These are phyloP conservation scores for Solanum hybrid DNA, from an alignment of 305 asterid genomes.

Conservation along the genomic window DNA sequence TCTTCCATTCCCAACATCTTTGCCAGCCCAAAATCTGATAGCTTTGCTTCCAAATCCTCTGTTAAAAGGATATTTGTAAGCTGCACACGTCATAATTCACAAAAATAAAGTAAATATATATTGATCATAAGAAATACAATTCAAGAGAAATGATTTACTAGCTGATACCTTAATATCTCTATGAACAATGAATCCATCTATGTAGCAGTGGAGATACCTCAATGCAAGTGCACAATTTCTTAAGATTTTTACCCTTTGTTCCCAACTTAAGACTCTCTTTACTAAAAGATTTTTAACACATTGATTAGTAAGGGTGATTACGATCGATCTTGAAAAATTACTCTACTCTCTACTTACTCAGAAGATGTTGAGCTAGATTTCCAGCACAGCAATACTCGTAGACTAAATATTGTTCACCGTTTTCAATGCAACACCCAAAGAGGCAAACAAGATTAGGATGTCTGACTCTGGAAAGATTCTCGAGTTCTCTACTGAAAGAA, in stretches of 20 bases:
- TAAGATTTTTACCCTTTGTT: slow-evolving; percentile 45
- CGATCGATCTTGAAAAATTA: neutral
- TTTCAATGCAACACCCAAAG: slow-evolving; percentile 63
- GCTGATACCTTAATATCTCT: slow-evolving; percentile 72
- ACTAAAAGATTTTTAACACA: slow-evolving; percentile 22
- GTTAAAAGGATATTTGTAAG: slow-evolving; percentile 76
- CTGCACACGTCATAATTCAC: slow-evolving; percentile 15
- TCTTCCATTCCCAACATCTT: slow-evolving; percentile 64
- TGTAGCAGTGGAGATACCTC: slow-evolving; percentile 54
- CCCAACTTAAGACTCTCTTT: slow-evolving; percentile 48
- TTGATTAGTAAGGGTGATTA: neutral
- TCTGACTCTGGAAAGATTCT: slow-evolving; percentile 61
- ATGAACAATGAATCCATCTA: slow-evolving; percentile 72
- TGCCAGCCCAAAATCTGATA: slow-evolving; percentile 74
- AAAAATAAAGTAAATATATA: neutral
- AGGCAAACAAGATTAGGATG: slow-evolving; percentile 70
- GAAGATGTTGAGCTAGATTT: slow-evolving; percentile 61
- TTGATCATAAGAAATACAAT: neutral
- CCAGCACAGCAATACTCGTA: slow-evolving; percentile 64
- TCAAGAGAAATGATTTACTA: neutral
- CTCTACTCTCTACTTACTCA: slow-evolving; percentile 24
- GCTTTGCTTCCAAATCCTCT: slow-evolving; percentile 49
- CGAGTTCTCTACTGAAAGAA: slow-evolving; percentile 53
- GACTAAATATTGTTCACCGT: slow-evolving; percentile 58
- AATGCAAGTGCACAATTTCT: slow-evolving; percentile 70